A percentile compares a stretch with the other conserved stretches of the same genome.
Evolutionary conservation across 1,284 basidiomycete species (phyloP).

Genomic region (Sanghuangporus sanghuang): DNA sequence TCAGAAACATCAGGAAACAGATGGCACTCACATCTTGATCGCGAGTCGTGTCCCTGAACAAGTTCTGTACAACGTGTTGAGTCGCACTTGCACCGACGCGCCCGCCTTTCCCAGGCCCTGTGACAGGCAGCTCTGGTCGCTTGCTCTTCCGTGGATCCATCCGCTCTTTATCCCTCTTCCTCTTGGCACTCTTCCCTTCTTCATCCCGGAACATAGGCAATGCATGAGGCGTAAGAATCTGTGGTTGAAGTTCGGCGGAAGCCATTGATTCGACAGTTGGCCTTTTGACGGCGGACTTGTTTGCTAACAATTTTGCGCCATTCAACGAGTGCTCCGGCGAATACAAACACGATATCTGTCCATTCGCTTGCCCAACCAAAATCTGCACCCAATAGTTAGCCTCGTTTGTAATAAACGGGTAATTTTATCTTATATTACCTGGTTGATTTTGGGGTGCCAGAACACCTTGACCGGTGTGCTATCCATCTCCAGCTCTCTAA

Average conservation of each 20-base stretch:
- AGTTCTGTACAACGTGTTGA: constrained; percentile 89
- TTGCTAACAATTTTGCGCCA: constrained; percentile 85
- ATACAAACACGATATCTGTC: constrained; percentile 85
- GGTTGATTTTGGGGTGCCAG: constrained; percentile 98
- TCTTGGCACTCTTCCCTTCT: constrained; percentile 66
- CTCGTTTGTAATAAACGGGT: neutral
- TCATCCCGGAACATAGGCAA: constrained; percentile 87
- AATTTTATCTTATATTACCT: constrained; percentile 46
- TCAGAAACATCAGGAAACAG: constrained; percentile 20
- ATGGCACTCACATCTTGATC: constrained; percentile 84
- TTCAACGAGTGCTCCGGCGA: constrained; percentile 83
- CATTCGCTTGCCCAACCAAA: constrained; percentile 82
- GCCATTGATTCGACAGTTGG: constrained; percentile 77
- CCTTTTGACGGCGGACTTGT: constrained; percentile 68
- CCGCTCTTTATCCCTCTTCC: constrained; percentile 85
- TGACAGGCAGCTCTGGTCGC: constrained; percentile 87
- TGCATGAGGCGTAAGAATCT: constrained; percentile 86
- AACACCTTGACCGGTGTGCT: constrained; percentile 81
- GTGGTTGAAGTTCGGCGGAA: constrained; percentile 63
- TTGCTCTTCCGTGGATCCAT: constrained; percentile 85
- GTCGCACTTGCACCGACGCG: constrained; percentile 93
- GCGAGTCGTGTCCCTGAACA: constrained; percentile 83
- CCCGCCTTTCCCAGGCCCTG: constrained; percentile 88
- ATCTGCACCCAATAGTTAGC: constrained; percentile 46
- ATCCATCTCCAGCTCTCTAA: constrained; percentile 58